phyloP scores from a whole-genome alignment of 2,329 filamentous ascomycete species.

The Trichophyton simii region DNA sequence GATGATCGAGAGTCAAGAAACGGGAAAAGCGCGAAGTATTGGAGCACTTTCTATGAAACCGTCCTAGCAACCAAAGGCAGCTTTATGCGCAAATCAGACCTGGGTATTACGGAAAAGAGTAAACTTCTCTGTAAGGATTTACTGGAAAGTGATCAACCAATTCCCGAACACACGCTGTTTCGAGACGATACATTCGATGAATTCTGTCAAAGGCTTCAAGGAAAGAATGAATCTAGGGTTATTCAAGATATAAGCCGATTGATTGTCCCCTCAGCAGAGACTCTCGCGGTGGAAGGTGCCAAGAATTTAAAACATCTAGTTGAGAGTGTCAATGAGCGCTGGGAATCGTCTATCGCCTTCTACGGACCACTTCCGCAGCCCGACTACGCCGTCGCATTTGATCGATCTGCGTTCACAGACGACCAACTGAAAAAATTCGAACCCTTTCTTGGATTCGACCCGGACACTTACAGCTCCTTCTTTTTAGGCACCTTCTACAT shows the following conservation, averaged over 20 bases:
- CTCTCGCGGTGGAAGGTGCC: conserved; percentile 20
- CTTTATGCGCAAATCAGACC: conserved; percentile 27
- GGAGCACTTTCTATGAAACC: conserved; percentile 25
- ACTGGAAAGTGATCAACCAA: conserved; percentile 21
- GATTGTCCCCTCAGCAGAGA: conserved; percentile 28
- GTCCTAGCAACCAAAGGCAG: conserved; percentile 31
- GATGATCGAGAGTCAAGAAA: conserved; percentile 31
- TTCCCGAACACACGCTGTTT: conserved; percentile 25
- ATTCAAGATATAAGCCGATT: conserved; percentile 26
- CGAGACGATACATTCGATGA: conserved; percentile 24
- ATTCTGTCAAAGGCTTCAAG: conserved; percentile 20
- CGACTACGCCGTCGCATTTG: conserved; percentile 35
- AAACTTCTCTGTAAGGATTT: conserved; percentile 21
- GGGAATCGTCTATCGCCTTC: conserved; percentile 31
- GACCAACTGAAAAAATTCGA: conserved; percentile 33
- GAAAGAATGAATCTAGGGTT: conserved; percentile 25
- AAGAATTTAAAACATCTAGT: conserved; percentile 23
- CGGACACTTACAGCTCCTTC: conserved; percentile 19
- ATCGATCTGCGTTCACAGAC: conserved; percentile 29
- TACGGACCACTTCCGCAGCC: conserved; percentile 30
- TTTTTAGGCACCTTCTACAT: conserved; percentile 38
- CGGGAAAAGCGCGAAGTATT: conserved; percentile 30
- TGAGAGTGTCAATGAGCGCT: conserved; percentile 34
- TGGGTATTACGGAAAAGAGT: conserved; percentile 23
- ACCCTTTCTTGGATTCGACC: conserved; percentile 19